A percentile compares a stretch with the other conserved stretches of the same genome.
These are phyloP conservation scores for Meredithiella fracta DNA, from an alignment of 2,329 filamentous ascomycete species.

Conservation along the genomic window DNA sequence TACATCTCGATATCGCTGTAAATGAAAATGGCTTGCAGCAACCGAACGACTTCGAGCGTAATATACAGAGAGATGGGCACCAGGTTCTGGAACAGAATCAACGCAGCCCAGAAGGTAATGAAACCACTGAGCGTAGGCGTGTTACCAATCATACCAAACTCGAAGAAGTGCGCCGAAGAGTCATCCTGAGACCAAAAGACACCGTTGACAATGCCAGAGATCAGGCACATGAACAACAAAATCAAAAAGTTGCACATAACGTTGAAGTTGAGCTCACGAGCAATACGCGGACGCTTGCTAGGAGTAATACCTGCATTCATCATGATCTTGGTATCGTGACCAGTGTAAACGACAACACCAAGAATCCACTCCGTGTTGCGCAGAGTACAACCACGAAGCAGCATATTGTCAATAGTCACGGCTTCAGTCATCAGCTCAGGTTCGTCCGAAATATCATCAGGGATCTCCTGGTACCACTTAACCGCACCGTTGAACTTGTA, in stretches of 20 bases:
- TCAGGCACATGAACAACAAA: slow-evolving; percentile 73
- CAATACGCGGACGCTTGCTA: slow-evolving; percentile 80
- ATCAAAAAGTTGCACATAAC: slow-evolving; percentile 93
- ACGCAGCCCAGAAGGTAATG: slow-evolving; percentile 88
- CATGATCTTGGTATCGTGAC: slow-evolving; percentile 97
- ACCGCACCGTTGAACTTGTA: slow-evolving; percentile 89
- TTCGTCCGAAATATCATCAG: slow-evolving; percentile 42
- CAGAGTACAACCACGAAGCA: slow-evolving; percentile 82
- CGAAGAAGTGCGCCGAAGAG: slow-evolving; percentile 65
- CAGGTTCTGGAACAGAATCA: slow-evolving; percentile 97
- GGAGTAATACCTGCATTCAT: slow-evolving; percentile 93
- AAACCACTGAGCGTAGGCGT: slow-evolving; percentile 67
- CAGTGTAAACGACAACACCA: slow-evolving; percentile 79
- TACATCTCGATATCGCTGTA: slow-evolving; percentile 96
- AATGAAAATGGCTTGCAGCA: slow-evolving; percentile 88
- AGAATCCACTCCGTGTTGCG: slow-evolving; percentile 94
- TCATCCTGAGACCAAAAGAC: slow-evolving; percentile 60
- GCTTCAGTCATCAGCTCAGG: slow-evolving; percentile 74
- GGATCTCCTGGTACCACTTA: slow-evolving; percentile 63
- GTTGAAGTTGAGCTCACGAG: slow-evolving; percentile 89
- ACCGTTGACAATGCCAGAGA: slow-evolving; percentile 73
- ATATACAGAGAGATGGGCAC: slow-evolving; percentile 97
- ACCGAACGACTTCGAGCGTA: slow-evolving; percentile 86
- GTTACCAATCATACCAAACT: slow-evolving; percentile 67
- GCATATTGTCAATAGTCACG: slow-evolving; percentile 84